These are phyloP conservation scores for Leucocoprinus leucothites DNA, from an alignment of 768 basidiomycete species.

Conservation along the genomic window DNA sequence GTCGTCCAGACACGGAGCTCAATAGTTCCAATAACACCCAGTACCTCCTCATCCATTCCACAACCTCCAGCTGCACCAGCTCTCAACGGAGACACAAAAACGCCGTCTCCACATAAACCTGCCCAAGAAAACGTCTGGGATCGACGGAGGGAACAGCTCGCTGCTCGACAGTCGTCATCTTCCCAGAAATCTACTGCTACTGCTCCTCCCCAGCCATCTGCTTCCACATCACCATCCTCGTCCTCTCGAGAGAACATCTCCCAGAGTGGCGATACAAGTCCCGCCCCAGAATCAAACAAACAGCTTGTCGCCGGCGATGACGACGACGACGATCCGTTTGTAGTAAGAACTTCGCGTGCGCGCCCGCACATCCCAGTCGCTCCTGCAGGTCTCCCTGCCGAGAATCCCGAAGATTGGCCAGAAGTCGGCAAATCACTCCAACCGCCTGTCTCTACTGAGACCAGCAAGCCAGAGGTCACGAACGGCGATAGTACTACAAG, in stretches of 20 bases:
- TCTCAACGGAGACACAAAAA: not conserved
- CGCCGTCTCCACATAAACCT: conserved; percentile 11
- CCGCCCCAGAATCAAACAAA: not conserved
- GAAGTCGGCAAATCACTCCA: conserved; percentile 19
- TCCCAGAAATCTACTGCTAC: not conserved
- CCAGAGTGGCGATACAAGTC: no score
- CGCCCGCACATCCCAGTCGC: conserved; percentile 1
- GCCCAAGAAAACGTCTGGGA: conserved; percentile 23
- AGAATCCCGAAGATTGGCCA: conserved; percentile 16
- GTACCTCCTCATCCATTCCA: not conserved
- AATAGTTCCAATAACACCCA: not conserved
- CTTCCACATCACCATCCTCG: conserved; percentile 3
- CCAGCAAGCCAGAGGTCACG: not conserved
- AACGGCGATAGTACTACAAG: conserved; percentile 1
- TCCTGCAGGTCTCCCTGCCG: not conserved
- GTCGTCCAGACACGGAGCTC: not conserved
- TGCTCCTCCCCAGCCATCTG: conserved; percentile 9
- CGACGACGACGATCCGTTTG: conserved; percentile 9
- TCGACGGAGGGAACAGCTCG: conserved; percentile 22
- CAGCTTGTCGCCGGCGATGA: conserved; percentile 11
- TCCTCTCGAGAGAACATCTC: not conserved
- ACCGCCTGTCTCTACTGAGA: conserved; percentile 5
- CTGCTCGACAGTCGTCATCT: conserved; percentile 18
- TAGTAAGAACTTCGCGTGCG: conserved; percentile 3
- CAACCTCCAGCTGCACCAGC: conserved; percentile 5